Percentiles rank a stretch among this genome's conserved stretches.
phyloP scores from a whole-genome alignment of 2,329 filamentous ascomycete species.

The Pseudofabraea citricarpa region DNA sequence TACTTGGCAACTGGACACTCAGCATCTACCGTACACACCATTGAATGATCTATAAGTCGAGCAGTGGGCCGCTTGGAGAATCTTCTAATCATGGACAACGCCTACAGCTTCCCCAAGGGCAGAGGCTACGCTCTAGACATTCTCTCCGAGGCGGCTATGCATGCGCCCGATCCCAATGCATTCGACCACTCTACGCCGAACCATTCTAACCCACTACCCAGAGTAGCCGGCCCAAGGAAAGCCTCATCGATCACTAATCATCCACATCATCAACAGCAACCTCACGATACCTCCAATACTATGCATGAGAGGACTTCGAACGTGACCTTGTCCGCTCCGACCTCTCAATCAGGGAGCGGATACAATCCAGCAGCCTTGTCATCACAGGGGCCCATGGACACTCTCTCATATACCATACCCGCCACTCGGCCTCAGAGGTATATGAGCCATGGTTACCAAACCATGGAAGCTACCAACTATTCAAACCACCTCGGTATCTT shows the following conservation, averaged over 20 bases:
- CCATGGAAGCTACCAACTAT: slow-evolving; percentile 11
- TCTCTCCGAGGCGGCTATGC: slow-evolving; percentile 21
- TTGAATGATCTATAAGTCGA: not conserved
- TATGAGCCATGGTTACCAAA: slow-evolving; percentile 11
- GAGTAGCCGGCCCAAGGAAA: not conserved
- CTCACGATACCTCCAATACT: not conserved
- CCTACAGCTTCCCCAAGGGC: not conserved
- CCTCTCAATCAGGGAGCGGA: slow-evolving; percentile 1
- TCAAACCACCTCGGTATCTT: slow-evolving; percentile 31
- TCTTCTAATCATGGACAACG: not conserved
- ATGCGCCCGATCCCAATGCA: slow-evolving; percentile 6
- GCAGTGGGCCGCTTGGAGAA: not conserved
- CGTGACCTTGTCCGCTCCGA: not conserved
- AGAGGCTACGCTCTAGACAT: slow-evolving; percentile 22
- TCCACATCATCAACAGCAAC: not conserved
- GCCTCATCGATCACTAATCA: slow-evolving; percentile 10
- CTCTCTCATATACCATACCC: slow-evolving; percentile 13
- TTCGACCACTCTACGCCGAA: not conserved
- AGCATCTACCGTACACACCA: too few species aligned
- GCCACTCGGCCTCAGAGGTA: slow-evolving; percentile 9
- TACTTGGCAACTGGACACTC: too few species aligned
- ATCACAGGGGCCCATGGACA: slow-evolving; percentile 13
- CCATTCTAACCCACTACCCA: not conserved
- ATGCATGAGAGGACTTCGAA: not conserved
- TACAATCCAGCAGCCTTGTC: slow-evolving; percentile 3